Evolutionary conservation across 1,139 yeast species (phyloP), one percentile per base, ranked within the genome.

Genomic region (Kurtzmaniella quercitrusa): DNA sequence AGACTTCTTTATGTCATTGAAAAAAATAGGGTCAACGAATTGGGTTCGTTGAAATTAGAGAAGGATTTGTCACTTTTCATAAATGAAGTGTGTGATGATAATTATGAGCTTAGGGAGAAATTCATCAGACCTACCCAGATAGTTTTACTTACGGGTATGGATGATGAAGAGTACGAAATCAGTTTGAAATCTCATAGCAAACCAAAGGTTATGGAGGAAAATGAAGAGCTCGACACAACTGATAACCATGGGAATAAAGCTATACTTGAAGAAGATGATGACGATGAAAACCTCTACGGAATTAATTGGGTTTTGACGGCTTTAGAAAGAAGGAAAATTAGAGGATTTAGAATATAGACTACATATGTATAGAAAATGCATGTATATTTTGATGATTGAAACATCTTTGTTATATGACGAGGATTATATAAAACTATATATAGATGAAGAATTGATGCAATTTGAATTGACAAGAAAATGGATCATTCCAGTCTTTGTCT

Each of bases 1-100:
- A 82, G 82, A 53, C 68, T 93, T 35, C 77, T 89, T 78, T 51
- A 71, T 3, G 69, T 87, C 37, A 77, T 83, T 45, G 80, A 80
- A 42, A 78, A 75, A 45, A 68, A 61, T 48, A 63, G 59, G 47
- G 80, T 88, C 48, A 89, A 87, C 54, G 95, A 87, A 51, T 65
- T 87, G 40, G 98, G 98, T 0, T 83, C 95, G 0, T 75, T 89
- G 30, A 84, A 83, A 50, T 67, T 94, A 41, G 98, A 94, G 53
- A 80, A 87, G 47, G 97, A 91, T 59, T 66, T 91, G 38, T 81
- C 93, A 33, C 71, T 78, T 38, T 74, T 91, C 34, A 86, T 93
- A 41, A 76, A 79, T 42, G 84, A 82, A 48, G 74, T 54, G 57
- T 88, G 63, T 72, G 79, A 59, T 58, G 82, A 60, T 66, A 70